phyloP scores from a whole-genome alignment of 169 alveolate species.

The Plasmodium falciparum region DNA sequence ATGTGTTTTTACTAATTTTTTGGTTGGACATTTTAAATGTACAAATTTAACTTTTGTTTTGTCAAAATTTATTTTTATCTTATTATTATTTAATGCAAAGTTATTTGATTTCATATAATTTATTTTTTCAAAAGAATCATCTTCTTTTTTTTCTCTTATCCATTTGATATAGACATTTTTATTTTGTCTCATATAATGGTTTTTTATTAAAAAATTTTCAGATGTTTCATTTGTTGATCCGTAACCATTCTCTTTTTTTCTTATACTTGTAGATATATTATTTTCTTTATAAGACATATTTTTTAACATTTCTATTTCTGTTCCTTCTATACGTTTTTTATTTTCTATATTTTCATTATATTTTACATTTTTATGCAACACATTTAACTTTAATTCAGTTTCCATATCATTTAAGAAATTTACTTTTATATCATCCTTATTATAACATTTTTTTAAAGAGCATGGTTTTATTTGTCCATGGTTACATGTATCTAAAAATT shows the following conservation, averaged over 20 bases:
- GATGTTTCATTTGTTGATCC: no score
- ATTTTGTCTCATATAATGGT: not conserved
- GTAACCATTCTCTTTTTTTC: no score
- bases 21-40: conserved; percentile 9
- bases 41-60: not conserved
- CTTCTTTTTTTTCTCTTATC: not conserved
- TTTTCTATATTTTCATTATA: not conserved
- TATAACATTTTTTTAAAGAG: not conserved
- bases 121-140: not conserved
- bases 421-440: not conserved
- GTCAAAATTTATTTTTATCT: not conserved
- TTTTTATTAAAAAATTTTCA: no score
- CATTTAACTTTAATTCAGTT: not conserved
- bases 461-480: conserved; percentile 10
- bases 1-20: not conserved
- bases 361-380: not conserved
- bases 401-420: not conserved
- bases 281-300: not conserved
- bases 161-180: not conserved
- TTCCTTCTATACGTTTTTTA: not conserved
- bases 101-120: not conserved
- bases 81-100: not conserved
- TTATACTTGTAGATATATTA: not conserved
- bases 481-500: not conserved
- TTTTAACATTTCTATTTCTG: not conserved